Conservation (phyloP, 495 filamentous ascomycete species). For the Staphylotrichum tortipilum region DNA sequence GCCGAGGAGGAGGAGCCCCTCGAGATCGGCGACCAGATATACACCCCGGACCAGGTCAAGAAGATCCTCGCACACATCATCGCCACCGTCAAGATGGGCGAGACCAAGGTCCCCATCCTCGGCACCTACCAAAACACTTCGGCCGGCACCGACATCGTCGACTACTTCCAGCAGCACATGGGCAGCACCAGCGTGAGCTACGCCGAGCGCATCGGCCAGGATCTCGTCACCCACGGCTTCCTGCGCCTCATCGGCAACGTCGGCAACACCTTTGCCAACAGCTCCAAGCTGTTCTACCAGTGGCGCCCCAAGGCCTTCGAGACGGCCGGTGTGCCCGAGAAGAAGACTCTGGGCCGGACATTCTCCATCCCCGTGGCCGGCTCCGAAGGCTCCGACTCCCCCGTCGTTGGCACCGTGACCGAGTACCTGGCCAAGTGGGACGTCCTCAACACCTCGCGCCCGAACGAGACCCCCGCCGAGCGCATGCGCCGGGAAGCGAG, state of each 20-base stretch:
- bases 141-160: constrained; percentile 82
- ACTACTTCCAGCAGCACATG: constrained; percentile 87
- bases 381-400: constrained; percentile 57
- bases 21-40: constrained; percentile 84
- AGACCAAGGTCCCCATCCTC: constrained; percentile 89
- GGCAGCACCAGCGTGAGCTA: constrained; percentile 73
- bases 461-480: constrained; percentile 80
- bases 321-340: constrained; percentile 76
- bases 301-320: constrained; percentile 92
- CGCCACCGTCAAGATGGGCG: constrained; percentile 72
- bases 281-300: constrained; percentile 92
- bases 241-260: constrained; percentile 88
- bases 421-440: constrained; percentile 91
- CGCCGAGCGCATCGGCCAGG: constrained; percentile 88
- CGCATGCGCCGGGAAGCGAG: constrained; percentile 79
- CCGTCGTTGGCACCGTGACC: constrained; percentile 64
- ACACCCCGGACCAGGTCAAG: constrained; percentile 76
- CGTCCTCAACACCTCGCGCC: constrained; percentile 73
- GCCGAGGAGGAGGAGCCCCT: constrained; percentile 65
- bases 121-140: constrained; percentile 92
- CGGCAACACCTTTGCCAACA: constrained; percentile 92
- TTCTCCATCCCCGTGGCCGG: constrained; percentile 50
- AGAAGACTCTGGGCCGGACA: constrained; percentile 64
- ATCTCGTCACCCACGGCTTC: constrained; percentile 79
- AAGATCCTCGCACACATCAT: constrained; percentile 83